Percentiles rank a stretch among this genome's conserved stretches.
These are phyloP conservation scores for Ustulina deusta DNA, from an alignment of 2,329 filamentous ascomycete genomes.

Conservation along the genomic window DNA sequence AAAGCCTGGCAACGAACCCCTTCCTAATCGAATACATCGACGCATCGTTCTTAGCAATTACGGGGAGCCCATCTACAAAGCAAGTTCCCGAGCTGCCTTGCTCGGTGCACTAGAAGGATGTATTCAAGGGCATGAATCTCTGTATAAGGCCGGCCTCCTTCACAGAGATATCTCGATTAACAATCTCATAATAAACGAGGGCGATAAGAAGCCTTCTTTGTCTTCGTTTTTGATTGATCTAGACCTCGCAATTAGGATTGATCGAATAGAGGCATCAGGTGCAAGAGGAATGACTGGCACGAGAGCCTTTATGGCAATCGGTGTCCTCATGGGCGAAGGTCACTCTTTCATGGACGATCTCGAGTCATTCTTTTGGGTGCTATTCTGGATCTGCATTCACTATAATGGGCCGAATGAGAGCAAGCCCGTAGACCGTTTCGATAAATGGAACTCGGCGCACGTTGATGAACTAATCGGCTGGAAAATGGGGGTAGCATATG, in stretches of 20 bases:
- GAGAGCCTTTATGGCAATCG: constrained; percentile 31
- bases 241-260: constrained; percentile 45
- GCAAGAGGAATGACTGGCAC: constrained; percentile 53
- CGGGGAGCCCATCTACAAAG: constrained; percentile 54
- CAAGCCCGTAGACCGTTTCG: too few species aligned
- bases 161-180: constrained; percentile 56
- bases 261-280: constrained; percentile 49
- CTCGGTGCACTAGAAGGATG: constrained; percentile 52
- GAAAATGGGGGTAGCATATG: not conserved
- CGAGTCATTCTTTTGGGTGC: constrained; percentile 32
- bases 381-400: constrained; percentile 27
- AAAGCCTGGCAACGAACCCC: constrained; percentile 24
- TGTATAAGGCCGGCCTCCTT: constrained; percentile 51
- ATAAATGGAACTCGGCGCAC: constrained; percentile 8
- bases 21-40: constrained; percentile 54
- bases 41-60: constrained; percentile 55
- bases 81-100: constrained; percentile 51
- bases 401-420: too few species aligned
- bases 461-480: not conserved
- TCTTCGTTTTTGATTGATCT: constrained; percentile 41
- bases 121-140: constrained; percentile 52
- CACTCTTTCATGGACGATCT: constrained; percentile 31
- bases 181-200: constrained; percentile 58
- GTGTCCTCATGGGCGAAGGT: constrained; percentile 14
- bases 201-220: constrained; percentile 51